These are phyloP conservation scores for Galeopsis tetrahit DNA, from an alignment of 257 asterid species.

Conservation along the genomic window DNA sequence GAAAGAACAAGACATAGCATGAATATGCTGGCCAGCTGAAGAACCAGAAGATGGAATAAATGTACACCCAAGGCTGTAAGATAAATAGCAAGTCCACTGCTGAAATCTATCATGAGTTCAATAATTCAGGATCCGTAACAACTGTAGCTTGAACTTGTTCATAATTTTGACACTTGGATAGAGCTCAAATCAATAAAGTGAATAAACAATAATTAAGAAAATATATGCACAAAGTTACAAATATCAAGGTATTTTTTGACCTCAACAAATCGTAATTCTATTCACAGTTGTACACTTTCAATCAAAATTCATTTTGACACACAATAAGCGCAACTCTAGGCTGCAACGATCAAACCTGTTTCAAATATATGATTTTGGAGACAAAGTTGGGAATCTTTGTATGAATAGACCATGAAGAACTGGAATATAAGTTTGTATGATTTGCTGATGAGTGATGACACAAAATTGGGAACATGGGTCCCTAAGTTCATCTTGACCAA, in stretches of 20 bases:
- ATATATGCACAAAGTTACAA: not conserved
- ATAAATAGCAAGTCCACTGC: not conserved
- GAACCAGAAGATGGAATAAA: not conserved
- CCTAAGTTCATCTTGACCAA: slow-evolving; percentile 11
- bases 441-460: slow-evolving; percentile 5
- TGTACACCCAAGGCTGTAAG: not conserved
- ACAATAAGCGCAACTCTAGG: not conserved
- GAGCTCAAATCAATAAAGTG: not conserved
- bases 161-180: not conserved
- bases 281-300: not conserved
- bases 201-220: not conserved
- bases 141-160: not conserved
- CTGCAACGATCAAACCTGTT: not conserved
- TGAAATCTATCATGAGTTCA: not conserved
- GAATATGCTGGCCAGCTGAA: not conserved
- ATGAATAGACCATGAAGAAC: slow-evolving; percentile 2
- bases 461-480: not conserved
- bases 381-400: not conserved
- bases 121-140: not conserved
- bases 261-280: not conserved
- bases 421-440: slow-evolving; percentile 8
- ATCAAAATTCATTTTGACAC: not conserved
- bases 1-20: too few relatives aligned
- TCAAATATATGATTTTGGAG: not conserved
- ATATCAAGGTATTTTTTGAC: not conserved